A percentile compares a stretch with the other conserved stretches of the same genome.
Conservation (phyloP, 176 grass and related monocot species). For the Secale cereale region DNA sequence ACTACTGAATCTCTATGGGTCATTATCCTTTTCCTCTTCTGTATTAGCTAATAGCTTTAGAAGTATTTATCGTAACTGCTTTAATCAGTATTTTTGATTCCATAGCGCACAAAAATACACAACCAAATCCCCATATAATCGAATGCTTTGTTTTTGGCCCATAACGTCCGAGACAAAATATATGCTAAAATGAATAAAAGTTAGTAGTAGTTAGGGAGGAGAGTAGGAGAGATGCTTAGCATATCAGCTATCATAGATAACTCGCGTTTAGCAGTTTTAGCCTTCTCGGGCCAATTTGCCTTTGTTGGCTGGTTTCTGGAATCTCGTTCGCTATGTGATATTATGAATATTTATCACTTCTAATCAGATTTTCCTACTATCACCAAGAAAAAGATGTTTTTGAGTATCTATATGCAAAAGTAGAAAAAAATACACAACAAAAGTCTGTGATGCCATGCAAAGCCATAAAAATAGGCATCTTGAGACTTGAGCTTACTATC, state of each 20-base stretch:
- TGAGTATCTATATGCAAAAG: neutral
- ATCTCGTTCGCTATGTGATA: neutral
- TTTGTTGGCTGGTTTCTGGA: neutral
- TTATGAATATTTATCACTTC: neutral
- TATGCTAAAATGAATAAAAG: neutral
- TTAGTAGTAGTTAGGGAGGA: neutral
- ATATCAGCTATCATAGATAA: conserved; percentile 5
- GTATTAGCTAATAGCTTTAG: neutral
- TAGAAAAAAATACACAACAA: neutral
- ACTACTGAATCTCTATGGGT: conserved; percentile 8
- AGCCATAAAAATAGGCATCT: conserved; percentile 5
- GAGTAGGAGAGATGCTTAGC: neutral
- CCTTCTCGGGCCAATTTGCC: neutral
- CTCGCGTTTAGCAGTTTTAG: conserved; percentile 10
- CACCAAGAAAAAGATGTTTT: neutral
- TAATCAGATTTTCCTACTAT: conserved; percentile 10
- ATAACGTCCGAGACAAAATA: neutral
- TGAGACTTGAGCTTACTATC: neutral
- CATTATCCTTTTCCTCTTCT: conserved; percentile 8
- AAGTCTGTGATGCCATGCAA: neutral
- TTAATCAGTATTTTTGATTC: neutral
- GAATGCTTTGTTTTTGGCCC: neutral
- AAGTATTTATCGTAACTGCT: neutral
- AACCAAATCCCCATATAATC: neutral
- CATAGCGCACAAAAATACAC: neutral